Evolutionary conservation across 345 rosid genomes (phyloP), one percentile per base, ranked within the genome.

Genomic region (Moricandia arvensis): DNA sequence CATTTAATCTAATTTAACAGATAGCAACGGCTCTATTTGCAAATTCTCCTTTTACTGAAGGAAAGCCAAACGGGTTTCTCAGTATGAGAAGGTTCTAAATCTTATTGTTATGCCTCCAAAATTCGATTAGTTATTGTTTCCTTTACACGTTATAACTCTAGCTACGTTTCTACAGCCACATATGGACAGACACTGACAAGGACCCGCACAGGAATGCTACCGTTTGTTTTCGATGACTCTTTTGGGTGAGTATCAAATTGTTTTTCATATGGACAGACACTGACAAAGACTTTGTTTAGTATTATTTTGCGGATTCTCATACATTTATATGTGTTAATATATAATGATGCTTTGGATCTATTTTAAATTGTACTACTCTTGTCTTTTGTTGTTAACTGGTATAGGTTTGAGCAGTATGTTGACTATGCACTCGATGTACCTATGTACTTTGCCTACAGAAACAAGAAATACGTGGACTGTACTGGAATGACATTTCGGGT

Each of bases 361-460:
- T 37, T 37, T 37, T 37, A 37, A 37, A 8, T 33, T 41, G 11
- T 24, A 57, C 30, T 66, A 35, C 61, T 57, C 9, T 21, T 59
- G 7, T 43, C 12, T 37, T 8, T 49, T 47, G 62, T 59, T 43
- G n/a, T 34, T 64, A 26, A 66, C 63, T 69, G 75, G 31, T 81
- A 82, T 87, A 92, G 98, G 86, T 95, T 95, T 89, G 98, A 95
- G 86, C 98, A 85, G 83, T 95, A 95, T 80, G 99, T 95, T 65
- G 98, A 92, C 64, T 95, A 95, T 53, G 99, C 98, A 72, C 97
- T 95, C 12, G 98, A 95, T 78, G 97, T 92, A 75, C 99, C 99
- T 31, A 95, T 92, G 99, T 95, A 95, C 84, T 95, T 92, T 75
- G 96, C 91, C 63, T 95, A 92, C 71, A 88, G 93, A 74, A 83